Conservation (phyloP, 345 rosid species). For the Corchorus capsularis region DNA sequence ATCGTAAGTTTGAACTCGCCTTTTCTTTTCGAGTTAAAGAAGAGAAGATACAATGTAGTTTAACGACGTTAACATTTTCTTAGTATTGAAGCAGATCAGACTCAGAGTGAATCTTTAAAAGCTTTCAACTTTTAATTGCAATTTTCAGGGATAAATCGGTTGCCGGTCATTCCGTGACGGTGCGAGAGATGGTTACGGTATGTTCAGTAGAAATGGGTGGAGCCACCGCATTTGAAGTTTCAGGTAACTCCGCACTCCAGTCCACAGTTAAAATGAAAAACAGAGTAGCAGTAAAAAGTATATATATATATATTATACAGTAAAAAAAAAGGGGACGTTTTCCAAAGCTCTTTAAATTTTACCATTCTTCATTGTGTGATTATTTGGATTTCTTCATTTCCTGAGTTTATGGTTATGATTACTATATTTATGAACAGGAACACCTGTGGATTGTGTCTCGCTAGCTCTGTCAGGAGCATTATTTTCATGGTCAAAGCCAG, state of each 20-base stretch:
- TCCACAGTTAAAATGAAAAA: neutral
- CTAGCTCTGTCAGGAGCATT: slow-evolving; percentile 50
- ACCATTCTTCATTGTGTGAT: neutral
- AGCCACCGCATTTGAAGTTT: slow-evolving; percentile 61
- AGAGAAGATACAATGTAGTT: neutral
- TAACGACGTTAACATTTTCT: neutral
- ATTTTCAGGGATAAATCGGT: slow-evolving; percentile 51
- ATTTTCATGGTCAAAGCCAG: slow-evolving; percentile 50
- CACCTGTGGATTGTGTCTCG: slow-evolving; percentile 57
- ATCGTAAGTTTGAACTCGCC: slow-evolving; percentile 26
- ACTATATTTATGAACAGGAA: slow-evolving; percentile 45
- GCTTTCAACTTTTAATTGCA: neutral
- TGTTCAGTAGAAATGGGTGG: slow-evolving; percentile 49
- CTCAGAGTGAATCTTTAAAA: neutral
- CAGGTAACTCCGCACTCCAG: slow-evolving; percentile 34
- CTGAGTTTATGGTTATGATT: too few relatives aligned
- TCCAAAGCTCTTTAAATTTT: neutral
- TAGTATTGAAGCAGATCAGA: slow-evolving; percentile 8
- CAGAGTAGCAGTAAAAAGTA: neutral
- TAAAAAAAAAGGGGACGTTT: neutral
- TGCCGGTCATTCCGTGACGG: slow-evolving; percentile 59
- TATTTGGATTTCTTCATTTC: too few relatives aligned
- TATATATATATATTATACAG: neutral
- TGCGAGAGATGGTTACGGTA: slow-evolving; percentile 53
- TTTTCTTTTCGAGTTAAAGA: neutral